Conservation (phyloP, 140 eudicot genomes). For the Flaveria floridana region DNA sequence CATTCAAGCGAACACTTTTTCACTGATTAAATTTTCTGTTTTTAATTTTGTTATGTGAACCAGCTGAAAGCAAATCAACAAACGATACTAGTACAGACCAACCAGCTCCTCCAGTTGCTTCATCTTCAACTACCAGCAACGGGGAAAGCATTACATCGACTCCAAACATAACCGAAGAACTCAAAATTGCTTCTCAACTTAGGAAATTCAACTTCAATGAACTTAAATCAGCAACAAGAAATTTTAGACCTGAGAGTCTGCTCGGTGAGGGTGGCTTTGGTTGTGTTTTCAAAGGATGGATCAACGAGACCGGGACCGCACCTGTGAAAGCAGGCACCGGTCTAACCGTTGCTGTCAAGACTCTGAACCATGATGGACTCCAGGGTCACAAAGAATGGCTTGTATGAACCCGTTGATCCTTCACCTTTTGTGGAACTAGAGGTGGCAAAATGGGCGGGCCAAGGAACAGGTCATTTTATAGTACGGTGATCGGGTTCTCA, state of each 20-base stretch:
- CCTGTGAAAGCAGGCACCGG: constrained; percentile 85
- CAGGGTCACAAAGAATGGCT: constrained; percentile 99
- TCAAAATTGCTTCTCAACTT: constrained; percentile 79
- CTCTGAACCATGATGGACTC: constrained; percentile 84
- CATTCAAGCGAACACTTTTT: neutral
- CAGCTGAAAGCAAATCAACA: constrained; percentile 63
- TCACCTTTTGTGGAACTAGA: constrained; percentile 1
- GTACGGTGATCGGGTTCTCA: neutral
- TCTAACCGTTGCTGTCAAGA: constrained; percentile 89
- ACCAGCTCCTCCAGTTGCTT: constrained; percentile 61
- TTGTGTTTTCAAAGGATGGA: constrained; percentile 92
- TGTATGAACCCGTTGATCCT: constrained; percentile 37
- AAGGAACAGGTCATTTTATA: neutral
- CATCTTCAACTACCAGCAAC: constrained; percentile 70
- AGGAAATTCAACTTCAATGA: constrained; percentile 69
- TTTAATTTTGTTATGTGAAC: constrained; percentile 11
- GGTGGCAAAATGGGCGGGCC: constrained; percentile 11
- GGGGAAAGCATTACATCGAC: constrained; percentile 64
- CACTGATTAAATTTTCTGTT: constrained; percentile 6
- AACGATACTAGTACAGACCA: constrained; percentile 55
- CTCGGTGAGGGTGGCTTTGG: constrained; percentile 99
- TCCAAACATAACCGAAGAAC: constrained; percentile 62
- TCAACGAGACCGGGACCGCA: constrained; percentile 63
- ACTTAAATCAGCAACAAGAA: constrained; percentile 77
- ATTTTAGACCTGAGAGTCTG: constrained; percentile 84